Conservation (phyloP, 2,329 filamentous ascomycete genomes). For the Fusarium praegraminearum region DNA sequence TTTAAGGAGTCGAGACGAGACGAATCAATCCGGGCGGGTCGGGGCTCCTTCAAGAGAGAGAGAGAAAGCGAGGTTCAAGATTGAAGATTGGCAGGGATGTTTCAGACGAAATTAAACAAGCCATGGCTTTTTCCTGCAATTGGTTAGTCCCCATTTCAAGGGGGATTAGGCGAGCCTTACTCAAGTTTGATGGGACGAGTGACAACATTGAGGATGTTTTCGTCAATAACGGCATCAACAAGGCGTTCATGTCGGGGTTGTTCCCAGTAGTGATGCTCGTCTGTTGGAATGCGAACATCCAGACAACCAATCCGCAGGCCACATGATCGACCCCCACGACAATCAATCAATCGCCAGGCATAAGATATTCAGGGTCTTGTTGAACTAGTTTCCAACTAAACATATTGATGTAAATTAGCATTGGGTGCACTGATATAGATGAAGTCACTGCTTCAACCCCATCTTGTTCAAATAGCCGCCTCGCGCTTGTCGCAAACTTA, state of each 20-base stretch:
- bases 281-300: not conserved
- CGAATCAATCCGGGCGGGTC: slow-evolving; percentile 9
- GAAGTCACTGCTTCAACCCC: not conserved
- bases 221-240: not conserved
- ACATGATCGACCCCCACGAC: not conserved
- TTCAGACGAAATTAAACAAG: slow-evolving; percentile 26
- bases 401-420: slow-evolving; percentile 4
- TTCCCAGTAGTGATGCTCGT: not conserved
- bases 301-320: not conserved
- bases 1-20: slow-evolving; percentile 10
- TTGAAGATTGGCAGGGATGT: slow-evolving; percentile 18
- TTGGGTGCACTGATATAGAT: not conserved
- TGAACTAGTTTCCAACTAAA: not conserved
- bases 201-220: not conserved
- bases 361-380: not conserved
- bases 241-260: not conserved
- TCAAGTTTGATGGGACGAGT: slow-evolving; percentile 6
- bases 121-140: slow-evolving; percentile 9
- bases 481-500: not conserved
- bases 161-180: slow-evolving; percentile 26
- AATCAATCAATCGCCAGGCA: not conserved
- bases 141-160: slow-evolving; percentile 19
- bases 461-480: slow-evolving; percentile 1
- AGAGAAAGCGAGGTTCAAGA: not conserved
- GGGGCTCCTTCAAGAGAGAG: not conserved